Base-by-base conservation (phyloP, 805 yeast genomes). In the Metschnikowia vanudenii region DNA sequence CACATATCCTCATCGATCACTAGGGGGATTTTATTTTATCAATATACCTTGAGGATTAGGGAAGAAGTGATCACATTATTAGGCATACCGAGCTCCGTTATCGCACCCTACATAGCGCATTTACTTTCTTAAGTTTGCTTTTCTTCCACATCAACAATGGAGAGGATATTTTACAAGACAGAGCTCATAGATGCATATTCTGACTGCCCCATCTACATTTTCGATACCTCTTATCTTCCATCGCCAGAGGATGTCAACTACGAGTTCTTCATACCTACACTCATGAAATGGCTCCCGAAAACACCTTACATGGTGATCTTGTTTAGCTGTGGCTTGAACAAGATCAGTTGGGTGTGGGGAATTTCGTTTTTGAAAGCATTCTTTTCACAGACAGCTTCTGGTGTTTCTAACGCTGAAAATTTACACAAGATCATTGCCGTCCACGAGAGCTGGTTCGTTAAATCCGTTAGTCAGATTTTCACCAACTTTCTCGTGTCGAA, bases 391-490 rank as follows among this genome's bases (percentile, higher is more conserved):
- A 55, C 49, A 44, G 56, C 64, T n/a, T 76, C 78, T 46, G 74
- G 73, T 4, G 66, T 75, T 37, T 78, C 80, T 49, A 75, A 77
- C 43, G 72, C 78, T 34, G 54, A 58, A 24, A 67, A 68, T 45
- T 65, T 92, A 37, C 68, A 69, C 42, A 84, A 81, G 57, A 71
- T 89, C 2, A 85, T 84, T 52, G 77, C 91, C 26, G 96, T 92
- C 2, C 97, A 92, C 65, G 97, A 91, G 55, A 84, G 86, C 39
- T 90, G 97, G 94, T 79, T 91, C 66, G 79, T 88, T 22, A 80
- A 89, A 56, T 84, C 96, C 0, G 76, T 88, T 31, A 78, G 85
- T 13, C 90, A 86, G 44, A 76, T 89, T 19, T 68, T 88, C 49
- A 74, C 82, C 46, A 85, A 84, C 57, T 82, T 86, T 44, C 62